These are phyloP conservation scores for Geotrichum cucujoidarum DNA, from an alignment of 1,139 yeast species.

Conservation along the genomic window DNA sequence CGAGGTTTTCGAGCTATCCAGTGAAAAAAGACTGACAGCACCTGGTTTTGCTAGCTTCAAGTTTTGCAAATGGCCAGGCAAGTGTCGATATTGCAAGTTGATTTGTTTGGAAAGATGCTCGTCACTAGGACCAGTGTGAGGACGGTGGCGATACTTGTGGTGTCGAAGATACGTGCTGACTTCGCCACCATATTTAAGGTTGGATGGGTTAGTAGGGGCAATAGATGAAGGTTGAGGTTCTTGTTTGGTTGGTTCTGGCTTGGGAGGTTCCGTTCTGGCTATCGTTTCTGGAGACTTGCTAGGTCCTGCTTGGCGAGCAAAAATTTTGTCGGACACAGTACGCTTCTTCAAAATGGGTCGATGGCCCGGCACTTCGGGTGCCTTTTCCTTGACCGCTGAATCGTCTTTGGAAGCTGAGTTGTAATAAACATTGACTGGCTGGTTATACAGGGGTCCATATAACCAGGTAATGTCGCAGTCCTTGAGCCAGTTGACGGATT, in stretches of 20 bases:
- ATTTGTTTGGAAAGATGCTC: slow-evolving; percentile 34
- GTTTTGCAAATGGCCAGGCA: slow-evolving; percentile 19
- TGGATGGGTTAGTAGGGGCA: background rate
- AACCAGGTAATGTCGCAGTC: slow-evolving; percentile 83
- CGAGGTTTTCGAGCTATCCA: slow-evolving; percentile 1
- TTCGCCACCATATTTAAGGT: slow-evolving; percentile 17
- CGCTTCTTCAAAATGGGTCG: slow-evolving; percentile 80
- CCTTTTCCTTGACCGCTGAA: slow-evolving; percentile 9
- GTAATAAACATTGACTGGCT: slow-evolving; percentile 38
- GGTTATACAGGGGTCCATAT: slow-evolving; percentile 70
- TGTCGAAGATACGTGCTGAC: slow-evolving; percentile 35
- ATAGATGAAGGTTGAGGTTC: background rate
- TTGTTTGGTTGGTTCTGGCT: background rate
- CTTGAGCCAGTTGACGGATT: slow-evolving; percentile 73
- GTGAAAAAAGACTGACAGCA: slow-evolving; percentile 10
- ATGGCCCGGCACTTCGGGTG: slow-evolving; percentile 34
- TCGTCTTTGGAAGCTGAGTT: slow-evolving; percentile 18
- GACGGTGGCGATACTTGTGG: slow-evolving; percentile 38
- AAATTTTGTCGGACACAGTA: slow-evolving; percentile 70
- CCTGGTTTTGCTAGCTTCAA: background rate
- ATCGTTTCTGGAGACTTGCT: slow-evolving; percentile 3
- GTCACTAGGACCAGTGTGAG: slow-evolving; percentile 30
- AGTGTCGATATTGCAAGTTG: slow-evolving; percentile 33
- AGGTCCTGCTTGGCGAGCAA: slow-evolving; percentile 38
- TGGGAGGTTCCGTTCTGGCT: background rate